A percentile compares a stretch with the other conserved stretches of the same genome.
phyloP scores from a whole-genome alignment of 306 rosid genomes.

The Acacia melanoxylon region DNA sequence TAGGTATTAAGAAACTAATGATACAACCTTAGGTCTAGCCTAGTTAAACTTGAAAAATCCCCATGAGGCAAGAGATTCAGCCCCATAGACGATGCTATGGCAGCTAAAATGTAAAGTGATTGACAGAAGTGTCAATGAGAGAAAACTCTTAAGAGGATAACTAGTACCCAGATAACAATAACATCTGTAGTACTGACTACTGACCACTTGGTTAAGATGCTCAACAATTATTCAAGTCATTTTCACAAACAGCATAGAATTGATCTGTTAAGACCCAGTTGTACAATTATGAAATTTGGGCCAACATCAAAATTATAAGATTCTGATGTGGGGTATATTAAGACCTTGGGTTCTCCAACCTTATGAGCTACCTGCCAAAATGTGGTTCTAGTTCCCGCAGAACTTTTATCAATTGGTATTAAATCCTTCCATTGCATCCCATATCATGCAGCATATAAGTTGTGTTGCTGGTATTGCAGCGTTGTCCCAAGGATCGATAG shows the following conservation, averaged over 20 bases:
- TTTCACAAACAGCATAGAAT: neutral
- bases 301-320: neutral
- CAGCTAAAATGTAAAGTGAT: neutral
- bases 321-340: neutral
- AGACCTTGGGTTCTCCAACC: neutral
- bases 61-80: neutral
- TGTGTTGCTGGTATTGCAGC: neutral
- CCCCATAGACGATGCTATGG: neutral
- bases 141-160: neutral
- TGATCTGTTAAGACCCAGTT: neutral
- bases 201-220: neutral
- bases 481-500: neutral
- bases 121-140: neutral
- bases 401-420: neutral
- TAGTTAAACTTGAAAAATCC: neutral
- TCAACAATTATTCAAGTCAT: neutral
- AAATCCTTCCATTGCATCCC: neutral
- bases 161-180: neutral
- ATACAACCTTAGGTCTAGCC: neutral
- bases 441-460: neutral
- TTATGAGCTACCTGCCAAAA: neutral
- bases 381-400: neutral
- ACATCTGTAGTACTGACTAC: neutral
- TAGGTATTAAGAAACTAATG: neutral
- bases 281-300: neutral